Conservation (phyloP, 768 basidiomycete species). For the Termitomyces sp. region DNA sequence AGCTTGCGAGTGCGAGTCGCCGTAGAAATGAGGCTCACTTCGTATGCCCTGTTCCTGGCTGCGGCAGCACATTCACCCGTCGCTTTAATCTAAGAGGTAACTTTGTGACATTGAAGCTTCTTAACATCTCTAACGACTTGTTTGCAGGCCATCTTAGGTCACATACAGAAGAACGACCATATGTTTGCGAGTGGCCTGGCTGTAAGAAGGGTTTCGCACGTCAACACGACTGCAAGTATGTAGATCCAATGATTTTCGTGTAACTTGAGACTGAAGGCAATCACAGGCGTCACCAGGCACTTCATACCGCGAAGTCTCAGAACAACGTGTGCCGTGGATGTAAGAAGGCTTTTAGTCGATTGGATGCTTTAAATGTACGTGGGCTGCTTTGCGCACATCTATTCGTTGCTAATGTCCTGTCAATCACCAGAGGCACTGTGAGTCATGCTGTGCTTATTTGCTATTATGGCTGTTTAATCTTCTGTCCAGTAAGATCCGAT, state of each 20-base stretch:
- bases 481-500: constrained; percentile 71
- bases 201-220: constrained; percentile 95
- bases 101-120: constrained; percentile 1
- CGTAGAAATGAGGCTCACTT: constrained; percentile 91
- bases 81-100: constrained; percentile 84
- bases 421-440: constrained; percentile 68
- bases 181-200: constrained; percentile 90
- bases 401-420: constrained; percentile 10
- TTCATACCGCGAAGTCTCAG: constrained; percentile 81
- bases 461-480: constrained; percentile 19
- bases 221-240: constrained; percentile 96
- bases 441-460: constrained; percentile 30
- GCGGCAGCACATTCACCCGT: constrained; percentile 96
- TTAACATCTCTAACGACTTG: constrained; percentile 8
- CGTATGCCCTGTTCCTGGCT: constrained; percentile 90
- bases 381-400: constrained; percentile 16
- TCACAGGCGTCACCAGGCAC: constrained; percentile 79
- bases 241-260: constrained; percentile 20
- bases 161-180: constrained; percentile 94
- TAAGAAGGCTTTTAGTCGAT: constrained; percentile 89
- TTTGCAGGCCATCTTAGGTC: constrained; percentile 82
- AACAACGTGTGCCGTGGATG: constrained; percentile 89
- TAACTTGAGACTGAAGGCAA: constrained; percentile 1
- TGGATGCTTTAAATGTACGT: constrained; percentile 93
- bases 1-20: constrained; percentile 86